Base-by-base conservation (phyloP, 345 rosid species). In the Boechera divaricarpa region DNA sequence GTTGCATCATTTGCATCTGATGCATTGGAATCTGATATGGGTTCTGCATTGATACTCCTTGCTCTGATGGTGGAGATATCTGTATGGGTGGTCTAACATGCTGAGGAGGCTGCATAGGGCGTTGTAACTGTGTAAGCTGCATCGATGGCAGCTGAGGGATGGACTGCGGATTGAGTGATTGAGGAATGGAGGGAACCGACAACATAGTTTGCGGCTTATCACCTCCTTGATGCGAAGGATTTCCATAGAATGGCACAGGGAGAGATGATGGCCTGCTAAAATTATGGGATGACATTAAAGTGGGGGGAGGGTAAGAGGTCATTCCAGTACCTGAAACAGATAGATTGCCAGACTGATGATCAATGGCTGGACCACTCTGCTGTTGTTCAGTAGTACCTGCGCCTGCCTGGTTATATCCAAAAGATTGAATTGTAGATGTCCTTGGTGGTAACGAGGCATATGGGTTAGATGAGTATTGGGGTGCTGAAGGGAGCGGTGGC, bases 401-500 rank as follows among this genome's bases (percentile, higher is more conserved):
- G 78, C 77, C 80, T 38, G 85, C 63, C 76, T 83, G 89, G 80
- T 83, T 85, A 78, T 89, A 90, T 45, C 53, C 77, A 48, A 89
- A 81, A 70, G 89, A 81, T 70, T 86, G 97, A 48, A 87, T 80
- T 70, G 84, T 83, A 49, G 88, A 82, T 71, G 91, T 69, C 69
- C 91, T 95, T 9, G 81, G 69, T 7, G 90, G 82, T 33, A 84
- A 80, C 57, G 90, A 63, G 77, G 83, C 86, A 76, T 86, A 93
- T 41, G 94, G 85, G 81, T 86, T 85, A 67, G 98, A 86, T 56
- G 97, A 84, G 80, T 88, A 89, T 24, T 96, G 99, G 72, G 94
- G 93, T 31, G 91, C 86, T 44, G 91, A 93, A 71, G 97, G 98
- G 79, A 86, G 94, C 7, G 96, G 93, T 24, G 93, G 92, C 72